Evolutionary conservation across 805 yeast genomes (phyloP).

Genomic region (Scheffersomyces coipomensis): DNA sequence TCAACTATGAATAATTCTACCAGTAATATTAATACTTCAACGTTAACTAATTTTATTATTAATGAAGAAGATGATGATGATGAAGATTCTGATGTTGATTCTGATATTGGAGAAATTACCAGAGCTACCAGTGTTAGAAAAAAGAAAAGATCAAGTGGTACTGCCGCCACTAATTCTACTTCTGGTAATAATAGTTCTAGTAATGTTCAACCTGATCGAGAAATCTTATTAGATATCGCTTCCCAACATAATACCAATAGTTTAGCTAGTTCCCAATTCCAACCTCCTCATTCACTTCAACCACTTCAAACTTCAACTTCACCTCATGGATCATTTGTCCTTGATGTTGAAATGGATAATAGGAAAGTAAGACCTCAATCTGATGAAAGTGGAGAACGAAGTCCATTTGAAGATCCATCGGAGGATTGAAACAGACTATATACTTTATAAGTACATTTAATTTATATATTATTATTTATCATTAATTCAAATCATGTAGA

Average conservation of each 20-base stretch:
- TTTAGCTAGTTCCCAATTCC: not conserved
- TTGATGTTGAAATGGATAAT: slow-evolving; percentile 30
- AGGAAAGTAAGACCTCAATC: slow-evolving; percentile 7
- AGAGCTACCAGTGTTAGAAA: slow-evolving; percentile 37
- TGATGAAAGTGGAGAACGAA: slow-evolving; percentile 14
- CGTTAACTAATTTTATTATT: not conserved
- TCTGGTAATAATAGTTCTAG: no score
- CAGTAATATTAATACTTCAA: not conserved
- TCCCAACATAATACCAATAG: not conserved
- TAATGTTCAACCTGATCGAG: slow-evolving; percentile 9
- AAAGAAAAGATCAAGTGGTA: slow-evolving; percentile 3
- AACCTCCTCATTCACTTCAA: not conserved
- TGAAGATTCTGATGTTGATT: slow-evolving; percentile 41
- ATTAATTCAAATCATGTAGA: no score
- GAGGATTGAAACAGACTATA: no score
- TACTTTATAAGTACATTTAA: no score
- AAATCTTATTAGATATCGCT: slow-evolving; percentile 11
- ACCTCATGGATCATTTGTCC: slow-evolving; percentile 24
- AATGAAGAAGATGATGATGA: slow-evolving; percentile 16
- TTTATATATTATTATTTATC: no score
- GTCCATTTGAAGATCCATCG: slow-evolving; percentile 35
- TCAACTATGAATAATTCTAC: not conserved
- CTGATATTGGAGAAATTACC: slow-evolving; percentile 45
- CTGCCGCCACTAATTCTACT: not conserved
- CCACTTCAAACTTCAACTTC: not conserved